Evolutionary conservation across 192 early-diverging fungal species (phyloP).

Genomic region (Coemansia sp.): DNA sequence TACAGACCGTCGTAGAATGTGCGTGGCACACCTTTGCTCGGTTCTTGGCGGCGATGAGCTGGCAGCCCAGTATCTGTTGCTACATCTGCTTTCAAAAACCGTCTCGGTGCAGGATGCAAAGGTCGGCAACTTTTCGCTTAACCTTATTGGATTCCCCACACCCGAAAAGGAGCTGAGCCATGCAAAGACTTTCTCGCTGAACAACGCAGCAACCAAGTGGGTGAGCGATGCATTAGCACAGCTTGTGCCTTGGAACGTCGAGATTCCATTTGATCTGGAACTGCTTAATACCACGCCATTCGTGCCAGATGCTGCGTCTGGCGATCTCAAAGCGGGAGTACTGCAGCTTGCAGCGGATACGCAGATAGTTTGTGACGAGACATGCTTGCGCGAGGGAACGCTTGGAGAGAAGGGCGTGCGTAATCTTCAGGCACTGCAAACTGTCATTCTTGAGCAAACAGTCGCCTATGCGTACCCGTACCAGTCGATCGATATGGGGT

Average conservation of each 20-base stretch:
- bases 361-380: constrained; percentile 68
- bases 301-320: constrained; percentile 59
- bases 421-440: constrained; percentile 69
- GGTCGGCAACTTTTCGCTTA: constrained; percentile 71
- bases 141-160: constrained; percentile 59
- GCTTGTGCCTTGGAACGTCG: constrained; percentile 60
- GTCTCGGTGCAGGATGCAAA: constrained; percentile 52
- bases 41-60: constrained; percentile 64
- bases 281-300: constrained; percentile 62
- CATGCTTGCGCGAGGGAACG: constrained; percentile 67
- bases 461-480: constrained; percentile 72
- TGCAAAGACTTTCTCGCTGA: constrained; percentile 18
- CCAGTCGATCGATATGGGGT: constrained; percentile 69
- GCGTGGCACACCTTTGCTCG: constrained; percentile 56
- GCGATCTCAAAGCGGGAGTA: constrained; percentile 61
- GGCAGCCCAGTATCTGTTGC: constrained; percentile 68
- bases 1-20: constrained; percentile 23
- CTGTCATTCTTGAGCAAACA: constrained; percentile 62
- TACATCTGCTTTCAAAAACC: constrained; percentile 65
- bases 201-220: constrained; percentile 33
- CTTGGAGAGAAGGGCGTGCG: constrained; percentile 66
- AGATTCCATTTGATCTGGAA: constrained; percentile 64
- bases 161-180: constrained; percentile 2
- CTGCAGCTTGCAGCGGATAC: constrained; percentile 67
- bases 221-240: constrained; percentile 47